Evolutionary conservation across 75 land plant genomes (phyloP).

Genomic region (Cryptomeria japonica): DNA sequence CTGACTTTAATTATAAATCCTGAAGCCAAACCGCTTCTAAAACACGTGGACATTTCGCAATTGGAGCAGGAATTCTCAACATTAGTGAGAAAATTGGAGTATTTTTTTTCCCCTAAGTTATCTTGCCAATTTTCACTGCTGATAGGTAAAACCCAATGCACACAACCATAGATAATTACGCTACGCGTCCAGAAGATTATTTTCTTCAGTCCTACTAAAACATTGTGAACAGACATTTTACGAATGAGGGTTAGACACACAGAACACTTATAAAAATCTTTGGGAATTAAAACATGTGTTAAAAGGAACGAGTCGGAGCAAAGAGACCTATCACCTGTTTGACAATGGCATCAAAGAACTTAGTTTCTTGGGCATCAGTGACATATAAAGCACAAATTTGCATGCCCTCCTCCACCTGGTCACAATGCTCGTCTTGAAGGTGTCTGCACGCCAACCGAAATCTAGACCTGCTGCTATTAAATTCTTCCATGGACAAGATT

Average conservation of each 20-base stretch:
- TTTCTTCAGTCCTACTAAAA: no score
- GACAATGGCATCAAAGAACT: background rate
- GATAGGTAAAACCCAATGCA: no score
- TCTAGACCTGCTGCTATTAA: background rate
- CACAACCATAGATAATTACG: no score
- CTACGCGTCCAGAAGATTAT: no score
- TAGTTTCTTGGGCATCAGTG: background rate
- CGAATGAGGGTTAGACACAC: no score
- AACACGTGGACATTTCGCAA: no score
- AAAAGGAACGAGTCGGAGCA: background rate
- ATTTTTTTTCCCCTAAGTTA: background rate
- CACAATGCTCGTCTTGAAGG: conserved; percentile 6
- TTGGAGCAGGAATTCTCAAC: no score
- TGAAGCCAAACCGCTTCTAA: no score
- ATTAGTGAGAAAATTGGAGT: background rate
- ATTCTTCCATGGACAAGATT: background rate
- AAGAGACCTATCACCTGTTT: conserved; percentile 1
- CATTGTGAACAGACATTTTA: no score
- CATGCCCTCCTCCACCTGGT: background rate
- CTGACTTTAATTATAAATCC: no score
- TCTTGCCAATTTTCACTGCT: no score
- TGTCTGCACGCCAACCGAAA: conserved; percentile 3
- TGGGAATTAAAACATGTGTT: background rate
- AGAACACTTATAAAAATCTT: background rate
- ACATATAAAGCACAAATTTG: background rate